Evolutionary conservation across 2,329 filamentous ascomycete genomes (phyloP), one percentile per base, ranked within the genome.

Genomic region (Anthostomella pinea): DNA sequence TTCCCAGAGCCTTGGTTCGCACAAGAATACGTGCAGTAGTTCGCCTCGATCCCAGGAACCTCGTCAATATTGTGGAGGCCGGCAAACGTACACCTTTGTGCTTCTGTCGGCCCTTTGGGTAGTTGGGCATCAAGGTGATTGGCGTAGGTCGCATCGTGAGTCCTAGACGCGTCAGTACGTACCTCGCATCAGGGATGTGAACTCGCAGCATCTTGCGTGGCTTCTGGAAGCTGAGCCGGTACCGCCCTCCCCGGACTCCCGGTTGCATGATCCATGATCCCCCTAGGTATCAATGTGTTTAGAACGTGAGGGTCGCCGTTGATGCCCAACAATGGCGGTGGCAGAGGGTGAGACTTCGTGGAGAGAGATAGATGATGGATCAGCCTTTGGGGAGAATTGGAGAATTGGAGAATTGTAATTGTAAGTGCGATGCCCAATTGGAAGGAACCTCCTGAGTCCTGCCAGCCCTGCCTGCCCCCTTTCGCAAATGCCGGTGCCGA

Each of bases 101-200:
- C 17, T 19, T 36, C 38, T 38, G 41, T 30, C 38, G n/a, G 15
- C 6, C 38, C 43, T 39, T 41, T 41, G 33, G 27, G 17, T n/a
- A 26, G 26, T 46, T 35, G 43, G 43, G 43, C 43, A 41, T 29
- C 40, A 41, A 44, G 28, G 20, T 39, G 32, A 44, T 38, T 41
- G 43, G 38, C 24, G 35, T 36, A 17, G 21, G 30, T 15, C 28
- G 27, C 32, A 21, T 42, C 23, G 24, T 30, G 22, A 30, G 38
- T 24, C 25, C 27, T 26, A 30, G 19, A 33, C 27, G 14, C 19
- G 28, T 23, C 23, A 20, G 33, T 23, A 17, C 6, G 33, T 33
- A 21, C 5, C 25, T 18, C 27, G 41, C 41, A 28, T 29, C n/a
- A 22, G 15, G 3, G 18, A 9, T 10, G 30, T n/a, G 17, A 22